Conservation (phyloP, 768 basidiomycete genomes). For the Kwoniella sp. region DNA sequence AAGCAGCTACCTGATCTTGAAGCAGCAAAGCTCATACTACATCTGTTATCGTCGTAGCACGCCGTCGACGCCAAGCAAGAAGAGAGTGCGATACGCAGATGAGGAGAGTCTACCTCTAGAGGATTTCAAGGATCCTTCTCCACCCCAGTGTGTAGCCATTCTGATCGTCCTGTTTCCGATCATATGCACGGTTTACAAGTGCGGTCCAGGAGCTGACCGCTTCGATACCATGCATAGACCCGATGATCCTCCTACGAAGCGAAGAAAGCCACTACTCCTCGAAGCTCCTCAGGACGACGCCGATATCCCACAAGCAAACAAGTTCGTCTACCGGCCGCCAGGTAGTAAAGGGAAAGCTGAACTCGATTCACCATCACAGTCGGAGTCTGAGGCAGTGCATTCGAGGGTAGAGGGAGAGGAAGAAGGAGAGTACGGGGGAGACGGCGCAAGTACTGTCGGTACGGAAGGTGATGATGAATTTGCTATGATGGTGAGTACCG, state of each 20-base stretch:
- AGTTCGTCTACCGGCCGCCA: conserved; percentile 16
- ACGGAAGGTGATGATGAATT: conserved; percentile 31
- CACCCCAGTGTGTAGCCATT: conserved; percentile 14
- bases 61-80: conserved; percentile 43
- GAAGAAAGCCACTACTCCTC: conserved; percentile 36
- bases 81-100: conserved; percentile 51
- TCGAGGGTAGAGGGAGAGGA: conserved; percentile 6
- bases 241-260: conserved; percentile 25
- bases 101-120: conserved; percentile 50
- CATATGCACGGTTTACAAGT: neutral
- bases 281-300: conserved; percentile 21
- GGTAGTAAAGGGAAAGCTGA: conserved; percentile 60
- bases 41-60: conserved; percentile 3
- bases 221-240: neutral
- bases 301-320: conserved; percentile 32
- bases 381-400: neutral
- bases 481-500: conserved; percentile 34
- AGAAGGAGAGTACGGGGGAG: neutral
- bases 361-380: neutral
- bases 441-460: conserved; percentile 20
- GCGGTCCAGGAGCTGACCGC: neutral
- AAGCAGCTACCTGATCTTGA: neutral
- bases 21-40: neutral
- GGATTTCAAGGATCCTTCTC: conserved; percentile 43
- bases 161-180: neutral